Evolutionary conservation across 2,329 filamentous ascomycete genomes (phyloP).

Genomic region (Botrytis sinoallii): DNA sequence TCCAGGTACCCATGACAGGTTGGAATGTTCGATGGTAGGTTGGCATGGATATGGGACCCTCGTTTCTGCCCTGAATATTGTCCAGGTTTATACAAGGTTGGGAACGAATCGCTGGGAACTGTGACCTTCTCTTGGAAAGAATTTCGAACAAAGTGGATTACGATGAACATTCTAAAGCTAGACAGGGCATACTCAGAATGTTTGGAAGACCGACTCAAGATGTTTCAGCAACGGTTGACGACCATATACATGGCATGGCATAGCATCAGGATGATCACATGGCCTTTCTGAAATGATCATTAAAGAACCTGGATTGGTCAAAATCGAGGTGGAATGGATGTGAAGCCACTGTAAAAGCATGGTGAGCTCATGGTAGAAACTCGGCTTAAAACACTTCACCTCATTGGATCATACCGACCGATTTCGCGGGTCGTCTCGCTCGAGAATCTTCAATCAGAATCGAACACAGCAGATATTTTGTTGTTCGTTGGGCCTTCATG

Average conservation of each 20-base stretch:
- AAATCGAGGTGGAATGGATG: conserved; percentile 13
- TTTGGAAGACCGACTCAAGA: conserved; percentile 18
- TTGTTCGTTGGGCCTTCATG: conserved; percentile 22
- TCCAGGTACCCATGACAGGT: conserved; percentile 2
- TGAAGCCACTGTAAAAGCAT: conserved; percentile 12
- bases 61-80: conserved; percentile 16
- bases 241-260: conserved; percentile 13
- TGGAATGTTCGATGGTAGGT: conserved; percentile 15
- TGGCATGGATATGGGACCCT: conserved; percentile 10
- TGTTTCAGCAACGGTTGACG: conserved; percentile 22
- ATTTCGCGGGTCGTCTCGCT: conserved; percentile 17
- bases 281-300: background rate
- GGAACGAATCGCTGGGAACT: conserved; percentile 24
- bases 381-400: background rate
- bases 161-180: conserved; percentile 16
- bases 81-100: conserved; percentile 17
- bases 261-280: conserved; percentile 8
- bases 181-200: conserved; percentile 10
- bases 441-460: conserved; percentile 20
- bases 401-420: conserved; percentile 15
- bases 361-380: conserved; percentile 18
- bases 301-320: conserved; percentile 8
- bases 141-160: conserved; percentile 19
- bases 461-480: conserved; percentile 20
- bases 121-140: conserved; percentile 17